These are phyloP conservation scores for Lachancea thermotolerans DNA, from an alignment of 805 yeast genomes.

Conservation along the genomic window DNA sequence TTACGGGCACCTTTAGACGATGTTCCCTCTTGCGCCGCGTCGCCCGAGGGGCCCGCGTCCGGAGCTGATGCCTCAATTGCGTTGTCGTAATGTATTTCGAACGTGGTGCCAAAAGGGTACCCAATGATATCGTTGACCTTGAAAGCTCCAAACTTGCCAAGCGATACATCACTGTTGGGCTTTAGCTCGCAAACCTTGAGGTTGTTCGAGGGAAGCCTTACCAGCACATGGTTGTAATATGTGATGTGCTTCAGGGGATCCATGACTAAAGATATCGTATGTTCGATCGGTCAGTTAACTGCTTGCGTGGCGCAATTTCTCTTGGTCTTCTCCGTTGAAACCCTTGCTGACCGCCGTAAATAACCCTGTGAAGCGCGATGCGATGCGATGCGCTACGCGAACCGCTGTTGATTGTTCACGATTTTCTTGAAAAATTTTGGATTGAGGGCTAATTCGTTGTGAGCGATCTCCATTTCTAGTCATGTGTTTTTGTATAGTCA, in stretches of 20 bases:
- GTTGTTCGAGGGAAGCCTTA: slow-evolving; percentile 78
- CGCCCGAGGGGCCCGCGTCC: too few relatives aligned
- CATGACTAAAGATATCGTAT: slow-evolving; percentile 7
- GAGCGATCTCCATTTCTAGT: neutral
- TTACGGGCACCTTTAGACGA: neutral
- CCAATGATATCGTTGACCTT: slow-evolving; percentile 70
- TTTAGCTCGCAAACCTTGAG: slow-evolving; percentile 63
- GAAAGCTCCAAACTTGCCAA: slow-evolving; percentile 92
- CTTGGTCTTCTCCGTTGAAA: too few relatives aligned
- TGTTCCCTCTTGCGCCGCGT: slow-evolving; percentile 6
- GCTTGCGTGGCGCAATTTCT: neutral
- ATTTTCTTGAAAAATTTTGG: neutral
- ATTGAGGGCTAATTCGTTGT: neutral
- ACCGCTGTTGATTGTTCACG: neutral
- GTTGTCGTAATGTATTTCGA: slow-evolving; percentile 57
- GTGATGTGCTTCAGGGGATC: slow-evolving; percentile 25
- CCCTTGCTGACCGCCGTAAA: too few relatives aligned
- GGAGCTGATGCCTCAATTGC: slow-evolving; percentile 9
- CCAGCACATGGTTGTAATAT: slow-evolving; percentile 40
- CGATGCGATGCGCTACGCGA: neutral
- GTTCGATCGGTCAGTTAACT: neutral
- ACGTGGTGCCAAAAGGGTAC: slow-evolving; percentile 78
- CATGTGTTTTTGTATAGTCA: too few relatives aligned
- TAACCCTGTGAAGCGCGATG: neutral
- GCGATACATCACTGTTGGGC: slow-evolving; percentile 51